Percentiles rank a stretch among this genome's conserved stretches.
Conservation (phyloP, 2,329 filamentous ascomycete genomes). For the Neonectria ditissima region DNA sequence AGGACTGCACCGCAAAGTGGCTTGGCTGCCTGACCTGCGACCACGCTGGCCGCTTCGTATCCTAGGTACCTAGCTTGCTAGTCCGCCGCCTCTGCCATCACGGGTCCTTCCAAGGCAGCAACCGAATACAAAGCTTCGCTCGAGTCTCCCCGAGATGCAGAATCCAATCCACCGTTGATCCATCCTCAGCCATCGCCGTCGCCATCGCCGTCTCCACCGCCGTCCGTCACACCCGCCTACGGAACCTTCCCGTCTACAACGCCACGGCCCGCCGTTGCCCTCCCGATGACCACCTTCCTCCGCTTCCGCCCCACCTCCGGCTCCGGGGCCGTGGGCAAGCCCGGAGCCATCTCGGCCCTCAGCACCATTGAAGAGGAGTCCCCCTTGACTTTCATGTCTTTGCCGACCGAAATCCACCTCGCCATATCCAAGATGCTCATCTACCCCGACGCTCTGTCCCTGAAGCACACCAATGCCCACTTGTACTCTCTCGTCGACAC, state of each 20-base stretch:
- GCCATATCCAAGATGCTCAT: conserved; percentile 70
- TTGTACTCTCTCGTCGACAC: conserved; percentile 75
- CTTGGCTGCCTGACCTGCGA: conserved; percentile 37
- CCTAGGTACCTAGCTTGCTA: conserved; percentile 8
- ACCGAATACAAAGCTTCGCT: conserved; percentile 39
- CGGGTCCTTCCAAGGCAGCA: conserved; percentile 43
- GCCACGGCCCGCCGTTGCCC: conserved; percentile 8
- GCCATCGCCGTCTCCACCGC: background rate
- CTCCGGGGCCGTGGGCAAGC: conserved; percentile 22
- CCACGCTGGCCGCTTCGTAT: conserved; percentile 36
- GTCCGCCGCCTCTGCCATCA: conserved; percentile 24
- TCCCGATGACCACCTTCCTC: conserved; percentile 37
- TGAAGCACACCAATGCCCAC: conserved; percentile 74
- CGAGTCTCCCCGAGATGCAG: conserved; percentile 14
- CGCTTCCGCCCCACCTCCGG: conserved; percentile 41
- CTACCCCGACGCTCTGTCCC: conserved; percentile 77
- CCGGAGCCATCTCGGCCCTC: conserved; percentile 12
- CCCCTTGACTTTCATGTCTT: conserved; percentile 52
- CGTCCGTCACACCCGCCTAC: background rate
- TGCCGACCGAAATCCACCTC: conserved; percentile 76
- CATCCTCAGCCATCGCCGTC: background rate
- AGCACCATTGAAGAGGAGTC: background rate
- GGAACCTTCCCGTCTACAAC: background rate
- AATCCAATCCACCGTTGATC: conserved; percentile 4
- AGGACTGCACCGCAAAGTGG: conserved; percentile 32